These are phyloP conservation scores for Yarrowia hollandica DNA, from an alignment of 805 yeast species.

Conservation along the genomic window DNA sequence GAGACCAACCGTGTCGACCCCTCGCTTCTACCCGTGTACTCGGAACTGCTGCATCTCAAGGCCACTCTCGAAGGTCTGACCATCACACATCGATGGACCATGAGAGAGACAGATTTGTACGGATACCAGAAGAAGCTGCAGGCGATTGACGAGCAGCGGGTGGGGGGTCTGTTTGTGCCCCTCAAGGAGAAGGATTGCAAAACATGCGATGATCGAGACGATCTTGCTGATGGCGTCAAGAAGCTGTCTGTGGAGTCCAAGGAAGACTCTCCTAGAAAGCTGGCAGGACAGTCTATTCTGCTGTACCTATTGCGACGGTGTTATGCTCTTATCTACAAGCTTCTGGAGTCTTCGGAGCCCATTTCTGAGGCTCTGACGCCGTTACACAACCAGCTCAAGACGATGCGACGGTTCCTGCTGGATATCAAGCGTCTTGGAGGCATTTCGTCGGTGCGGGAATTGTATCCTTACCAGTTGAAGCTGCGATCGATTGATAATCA, in stretches of 20 bases:
- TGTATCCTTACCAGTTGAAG: conserved; percentile 95
- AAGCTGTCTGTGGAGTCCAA: neutral
- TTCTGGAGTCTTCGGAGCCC: conserved; percentile 90
- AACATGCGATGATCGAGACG: neutral
- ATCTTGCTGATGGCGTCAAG: neutral
- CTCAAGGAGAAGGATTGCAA: neutral
- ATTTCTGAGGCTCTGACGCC: conserved; percentile 93
- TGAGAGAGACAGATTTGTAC: conserved; percentile 92
- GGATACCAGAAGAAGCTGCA: conserved; percentile 73
- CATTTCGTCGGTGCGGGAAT: conserved; percentile 77
- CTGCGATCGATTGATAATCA: conserved; percentile 84
- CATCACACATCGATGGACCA: conserved; percentile 94
- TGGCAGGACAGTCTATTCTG: conserved; percentile 46
- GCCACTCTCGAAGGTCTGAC: conserved; percentile 75
- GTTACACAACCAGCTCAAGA: conserved; percentile 86
- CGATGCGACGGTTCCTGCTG: conserved; percentile 84
- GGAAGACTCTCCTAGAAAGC: conserved; percentile 30
- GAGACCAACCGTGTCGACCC: conserved; percentile 48
- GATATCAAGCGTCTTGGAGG: conserved; percentile 95
- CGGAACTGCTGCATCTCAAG: conserved; percentile 63
- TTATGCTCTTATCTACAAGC: conserved; percentile 84
- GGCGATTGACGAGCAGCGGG: conserved; percentile 70
- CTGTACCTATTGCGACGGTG: conserved; percentile 84
- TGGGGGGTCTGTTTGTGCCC: conserved; percentile 55
- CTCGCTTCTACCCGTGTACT: conserved; percentile 59